A percentile compares a stretch with the other conserved stretches of the same genome.
These are phyloP conservation scores for Metschnikowia picachoensis DNA, from an alignment of 805 yeast species.

Conservation along the genomic window DNA sequence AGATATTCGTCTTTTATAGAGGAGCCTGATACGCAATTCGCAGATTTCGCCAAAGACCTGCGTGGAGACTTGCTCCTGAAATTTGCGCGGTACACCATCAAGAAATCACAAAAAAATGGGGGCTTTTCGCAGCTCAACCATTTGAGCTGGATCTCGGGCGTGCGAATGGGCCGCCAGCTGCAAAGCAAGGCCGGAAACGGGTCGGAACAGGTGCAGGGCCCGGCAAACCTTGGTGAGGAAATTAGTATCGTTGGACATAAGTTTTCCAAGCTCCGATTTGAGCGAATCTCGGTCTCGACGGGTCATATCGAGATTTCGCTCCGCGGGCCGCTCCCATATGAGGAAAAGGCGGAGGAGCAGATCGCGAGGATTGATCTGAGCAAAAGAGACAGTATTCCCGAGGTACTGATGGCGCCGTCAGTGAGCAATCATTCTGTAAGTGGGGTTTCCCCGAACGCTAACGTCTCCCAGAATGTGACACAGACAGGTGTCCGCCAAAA, in stretches of 20 bases:
- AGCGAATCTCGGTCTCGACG: slow-evolving; percentile 81
- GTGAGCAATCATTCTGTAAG: neutral
- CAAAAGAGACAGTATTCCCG: slow-evolving; percentile 3
- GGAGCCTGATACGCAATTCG: slow-evolving; percentile 36
- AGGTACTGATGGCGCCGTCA: neutral
- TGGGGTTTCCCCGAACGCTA: neutral
- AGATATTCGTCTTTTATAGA: slow-evolving; percentile 32
- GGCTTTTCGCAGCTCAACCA: slow-evolving; percentile 53
- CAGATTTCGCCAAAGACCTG: slow-evolving; percentile 29
- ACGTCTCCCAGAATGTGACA: neutral
- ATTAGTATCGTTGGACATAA: slow-evolving; percentile 83
- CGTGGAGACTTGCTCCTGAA: slow-evolving; percentile 36
- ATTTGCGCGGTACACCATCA: slow-evolving; percentile 32
- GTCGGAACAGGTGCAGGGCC: slow-evolving; percentile 29
- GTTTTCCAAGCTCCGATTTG: slow-evolving; percentile 83
- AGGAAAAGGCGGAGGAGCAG: neutral
- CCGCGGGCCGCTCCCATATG: slow-evolving; percentile 49
- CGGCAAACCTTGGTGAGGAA: slow-evolving; percentile 83
- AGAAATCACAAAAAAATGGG: slow-evolving; percentile 36
- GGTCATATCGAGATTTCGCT: slow-evolving; percentile 76
- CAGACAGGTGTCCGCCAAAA: neutral
- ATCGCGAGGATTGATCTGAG: neutral
- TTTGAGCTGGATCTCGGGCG: slow-evolving; percentile 91
- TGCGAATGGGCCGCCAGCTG: slow-evolving; percentile 57
- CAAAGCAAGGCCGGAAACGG: slow-evolving; percentile 21